phyloP scores from a whole-genome alignment of 208 protist species.

The Leishmania amazonensis region DNA sequence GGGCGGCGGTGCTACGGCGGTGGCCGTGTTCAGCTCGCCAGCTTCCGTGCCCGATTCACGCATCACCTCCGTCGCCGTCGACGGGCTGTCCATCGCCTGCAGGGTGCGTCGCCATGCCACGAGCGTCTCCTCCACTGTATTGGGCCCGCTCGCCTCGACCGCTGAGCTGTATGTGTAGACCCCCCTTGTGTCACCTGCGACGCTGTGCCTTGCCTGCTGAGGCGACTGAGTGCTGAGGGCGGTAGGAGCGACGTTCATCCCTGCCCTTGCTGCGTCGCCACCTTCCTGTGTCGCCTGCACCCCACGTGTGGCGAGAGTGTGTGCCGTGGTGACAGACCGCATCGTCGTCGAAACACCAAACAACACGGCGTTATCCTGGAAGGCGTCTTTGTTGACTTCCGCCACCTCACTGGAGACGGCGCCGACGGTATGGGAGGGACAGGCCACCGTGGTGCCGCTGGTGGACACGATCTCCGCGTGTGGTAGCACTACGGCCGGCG shows the following conservation, averaged over 20 bases:
- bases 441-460: not conserved
- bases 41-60: not conserved
- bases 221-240: not conserved
- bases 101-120: slow-evolving; percentile 22
- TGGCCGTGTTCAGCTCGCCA: not conserved
- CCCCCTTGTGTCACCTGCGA: not conserved
- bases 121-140: slow-evolving; percentile 2
- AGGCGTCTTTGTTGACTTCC: not conserved
- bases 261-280: not conserved
- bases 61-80: not conserved
- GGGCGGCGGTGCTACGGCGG: not conserved
- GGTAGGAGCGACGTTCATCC: not conserved
- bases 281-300: not conserved
- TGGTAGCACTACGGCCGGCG: not conserved
- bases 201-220: not conserved
- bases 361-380: not conserved
- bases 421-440: not conserved
- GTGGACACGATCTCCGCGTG: not conserved
- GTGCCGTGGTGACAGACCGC: not conserved
- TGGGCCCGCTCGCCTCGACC: slow-evolving; percentile 3
- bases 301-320: not conserved
- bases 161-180: slow-evolving; percentile 26
- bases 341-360: not conserved
- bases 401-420: not conserved
- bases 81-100: slow-evolving; percentile 4